Evolutionary conservation across 1,139 yeast genomes (phyloP), one percentile per base, ranked within the genome.

Genomic region (Diutina sp.): DNA sequence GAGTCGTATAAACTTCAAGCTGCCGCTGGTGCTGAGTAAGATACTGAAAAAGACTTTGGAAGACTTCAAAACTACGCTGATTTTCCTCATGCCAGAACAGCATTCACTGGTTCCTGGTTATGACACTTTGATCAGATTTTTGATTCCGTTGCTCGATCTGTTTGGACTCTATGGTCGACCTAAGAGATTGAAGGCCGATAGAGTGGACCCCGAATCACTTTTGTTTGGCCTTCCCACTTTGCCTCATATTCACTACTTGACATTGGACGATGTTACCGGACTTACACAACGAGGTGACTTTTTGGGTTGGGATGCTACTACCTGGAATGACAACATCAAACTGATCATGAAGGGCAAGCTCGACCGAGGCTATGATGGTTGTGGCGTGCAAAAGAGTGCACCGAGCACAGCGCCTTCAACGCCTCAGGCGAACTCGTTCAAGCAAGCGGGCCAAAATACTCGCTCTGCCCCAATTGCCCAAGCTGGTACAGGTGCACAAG

Each of bases 21-120:
- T 81, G 56, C 79, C 74, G 52, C 65, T 66, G 45, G 60, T 71
- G 50, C 44, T 16, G 44, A 32, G 25, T 12, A 59, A 59, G 46
- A 67, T 74, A 4, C 62, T 70, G 16, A 74, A 74, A 60, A 79
- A 69, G 67, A 82, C 70, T 69, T 6, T 16, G 18, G 46, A 38
- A 6, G 80, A 80, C 41, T 82, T 85, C 57, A 84, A 84, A 64
- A 86, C 84, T 56, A 86, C 96, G 1, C 81, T 90, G n/a, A 83
- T 93, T 46, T 91, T 91, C 66, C 72, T 93, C 61, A 91, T 93
- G 97, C 97, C 98, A 5, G 97, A 93, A 67, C 87, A 81, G 64
- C 98, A 90, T 68, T 85, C 91, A 46, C 85, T 96, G 12, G 97
- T 93, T 48, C 95, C 95, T 0, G 97, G 98, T 6, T 91, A 85